Base-by-base conservation (phyloP, 441 rosid species). In the Biscutella laevigata region DNA sequence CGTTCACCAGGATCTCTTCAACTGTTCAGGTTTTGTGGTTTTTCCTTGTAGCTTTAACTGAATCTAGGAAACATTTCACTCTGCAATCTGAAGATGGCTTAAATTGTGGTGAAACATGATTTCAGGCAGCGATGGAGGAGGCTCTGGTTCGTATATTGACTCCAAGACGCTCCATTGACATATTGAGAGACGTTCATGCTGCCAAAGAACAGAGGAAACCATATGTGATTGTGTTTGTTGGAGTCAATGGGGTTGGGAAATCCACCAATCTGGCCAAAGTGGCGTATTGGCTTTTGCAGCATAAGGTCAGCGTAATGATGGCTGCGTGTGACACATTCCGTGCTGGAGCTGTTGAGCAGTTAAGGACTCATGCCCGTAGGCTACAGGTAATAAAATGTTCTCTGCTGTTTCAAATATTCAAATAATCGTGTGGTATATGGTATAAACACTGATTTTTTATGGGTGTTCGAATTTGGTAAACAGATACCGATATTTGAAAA, bases 291-390 rank as follows among this genome's bases (percentile, higher is more conserved):
- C 98, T 91, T 71, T 75, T 53, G 64, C 95, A 87, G 94, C 96
- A 88, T 69, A 71, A 91, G 29, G 70, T 85, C 48, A 80, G 77
- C 33, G 96, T 85, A 52, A 88, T 85, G 98, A 91, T 91, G 96
- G 98, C 98, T 75, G 98, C 98, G 21, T 91, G 96, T 58, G 98
- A 91, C 72, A 91, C 98, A 50, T 91, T 92, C 71, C 81, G 98
- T 26, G 79, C 98, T 27, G 98, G 98, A 65, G 98, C 98, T 71
- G 95, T 91, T 64, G 98, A 91, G 70, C 98, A 91, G 75, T 69
- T 91, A 62, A 66, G 96, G 39, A 88, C 95, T 47, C 98, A 91
- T 76, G 98, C 95, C 50, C 94, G 95, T 26, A 83, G 98, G 66
- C 75, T 91, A 34, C 94, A 91, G 95, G 98, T 91, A 74, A 41